Evolutionary conservation across 1,284 basidiomycete species (phyloP).

Genomic region (Boletellus deceptivus): DNA sequence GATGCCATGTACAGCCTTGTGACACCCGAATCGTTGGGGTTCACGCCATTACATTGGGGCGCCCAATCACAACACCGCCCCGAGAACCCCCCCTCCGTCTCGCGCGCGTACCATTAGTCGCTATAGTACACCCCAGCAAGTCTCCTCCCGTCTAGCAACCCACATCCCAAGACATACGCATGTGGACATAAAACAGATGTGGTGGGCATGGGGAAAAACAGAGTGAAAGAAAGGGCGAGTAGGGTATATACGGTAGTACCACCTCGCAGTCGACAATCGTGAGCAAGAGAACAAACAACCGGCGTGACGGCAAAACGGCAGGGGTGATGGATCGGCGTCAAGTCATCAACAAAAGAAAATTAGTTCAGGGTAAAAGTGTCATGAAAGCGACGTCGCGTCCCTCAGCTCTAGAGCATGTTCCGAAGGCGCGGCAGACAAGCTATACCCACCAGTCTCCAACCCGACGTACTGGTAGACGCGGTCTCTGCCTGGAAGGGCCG

Average conservation of each 20-base stretch:
- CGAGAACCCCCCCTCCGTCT: conserved; percentile 2
- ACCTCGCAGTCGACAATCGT: conserved; percentile 3
- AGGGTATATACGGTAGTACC: conserved; percentile 20
- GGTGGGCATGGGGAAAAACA: conserved; percentile 4
- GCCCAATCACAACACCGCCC: too few relatives aligned
- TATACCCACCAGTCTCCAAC: conserved; percentile 11
- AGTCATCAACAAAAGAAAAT: neutral
- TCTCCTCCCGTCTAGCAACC: conserved; percentile 7
- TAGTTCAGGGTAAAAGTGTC: conserved; percentile 1
- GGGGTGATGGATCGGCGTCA: too few relatives aligned
- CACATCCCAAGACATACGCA: conserved; percentile 13
- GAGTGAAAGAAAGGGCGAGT: neutral
- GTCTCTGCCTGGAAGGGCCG: conserved; percentile 28
- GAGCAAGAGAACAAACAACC: neutral
- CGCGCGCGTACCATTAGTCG: conserved; percentile 10
- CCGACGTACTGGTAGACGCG: conserved; percentile 34
- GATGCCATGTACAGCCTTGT: too few relatives aligned
- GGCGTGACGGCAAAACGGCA: too few relatives aligned
- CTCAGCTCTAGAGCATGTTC: conserved; percentile 3
- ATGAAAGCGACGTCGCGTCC: conserved; percentile 5
- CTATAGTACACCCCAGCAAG: conserved; percentile 18
- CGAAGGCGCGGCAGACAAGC: neutral
- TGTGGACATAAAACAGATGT: conserved; percentile 18
- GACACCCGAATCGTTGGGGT: neutral
- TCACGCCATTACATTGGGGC: neutral